A percentile compares a stretch with the other conserved stretches of the same genome.
Evolutionary conservation across 257 asterid genomes (phyloP).

Genomic region (Scutellaria minor): DNA sequence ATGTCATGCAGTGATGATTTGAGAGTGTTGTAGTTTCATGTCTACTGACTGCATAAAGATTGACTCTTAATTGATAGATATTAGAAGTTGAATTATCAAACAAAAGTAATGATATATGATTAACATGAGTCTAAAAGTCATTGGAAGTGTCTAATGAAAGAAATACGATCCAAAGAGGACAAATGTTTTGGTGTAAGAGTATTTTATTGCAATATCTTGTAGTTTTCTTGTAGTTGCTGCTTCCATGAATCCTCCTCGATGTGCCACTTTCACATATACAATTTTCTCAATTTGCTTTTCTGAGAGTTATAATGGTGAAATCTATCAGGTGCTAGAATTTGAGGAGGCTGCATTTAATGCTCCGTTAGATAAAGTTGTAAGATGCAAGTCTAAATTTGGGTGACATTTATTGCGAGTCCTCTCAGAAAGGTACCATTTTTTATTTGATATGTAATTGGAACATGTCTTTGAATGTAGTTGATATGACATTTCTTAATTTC

Average conservation of each 20-base stretch:
- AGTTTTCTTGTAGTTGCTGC: neutral
- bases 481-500: conserved; percentile 35
- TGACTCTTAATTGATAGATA: no score
- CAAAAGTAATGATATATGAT: no score
- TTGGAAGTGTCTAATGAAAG: no score
- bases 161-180: neutral
- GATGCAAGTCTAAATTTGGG: conserved; percentile 71
- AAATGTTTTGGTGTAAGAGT: conserved; percentile 13
- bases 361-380: conserved; percentile 63
- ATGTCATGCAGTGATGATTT: no score
- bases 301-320: conserved; percentile 23
- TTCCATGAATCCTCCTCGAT: conserved; percentile 9
- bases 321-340: conserved; percentile 46
- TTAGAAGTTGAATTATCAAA: no score
- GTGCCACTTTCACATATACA: no score
- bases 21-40: no score
- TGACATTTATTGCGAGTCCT: conserved; percentile 9
- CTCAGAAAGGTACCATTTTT: conserved; percentile 73
- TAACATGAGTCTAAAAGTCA: no score
- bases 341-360: no score
- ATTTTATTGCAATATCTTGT: conserved; percentile 18
- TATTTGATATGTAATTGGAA: conserved; percentile 12
- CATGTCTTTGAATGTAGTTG: conserved; percentile 26
- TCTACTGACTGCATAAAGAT: no score
- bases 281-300: no score